phyloP scores from a whole-genome alignment of 2,329 filamentous ascomycete genomes.

The Arachnomyces sp. region DNA sequence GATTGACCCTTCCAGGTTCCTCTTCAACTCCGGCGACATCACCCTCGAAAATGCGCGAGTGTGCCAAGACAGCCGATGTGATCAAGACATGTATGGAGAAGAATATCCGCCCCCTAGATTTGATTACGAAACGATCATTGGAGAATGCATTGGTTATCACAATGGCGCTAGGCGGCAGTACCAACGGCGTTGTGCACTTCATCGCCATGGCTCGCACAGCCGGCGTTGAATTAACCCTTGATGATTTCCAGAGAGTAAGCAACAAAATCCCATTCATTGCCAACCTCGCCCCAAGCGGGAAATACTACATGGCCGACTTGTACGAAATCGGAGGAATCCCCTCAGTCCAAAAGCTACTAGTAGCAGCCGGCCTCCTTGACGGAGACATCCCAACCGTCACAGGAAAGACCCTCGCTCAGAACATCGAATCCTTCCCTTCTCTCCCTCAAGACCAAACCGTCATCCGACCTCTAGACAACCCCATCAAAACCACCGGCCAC shows the following conservation, averaged over 20 bases:
- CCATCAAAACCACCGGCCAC: constrained; percentile 80
- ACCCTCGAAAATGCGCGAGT: constrained; percentile 79
- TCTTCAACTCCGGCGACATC: constrained; percentile 74
- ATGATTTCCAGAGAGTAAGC: constrained; percentile 74
- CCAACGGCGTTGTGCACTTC: constrained; percentile 81
- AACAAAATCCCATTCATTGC: constrained; percentile 80
- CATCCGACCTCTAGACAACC: constrained; percentile 70
- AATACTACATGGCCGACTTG: constrained; percentile 80
- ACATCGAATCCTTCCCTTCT: constrained; percentile 67
- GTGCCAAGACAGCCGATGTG: constrained; percentile 67
- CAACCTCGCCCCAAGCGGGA: constrained; percentile 73
- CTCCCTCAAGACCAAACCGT: constrained; percentile 72
- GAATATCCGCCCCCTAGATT: constrained; percentile 70
- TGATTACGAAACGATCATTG: constrained; percentile 71
- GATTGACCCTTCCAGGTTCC: constrained; percentile 71
- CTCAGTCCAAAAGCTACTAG: constrained; percentile 74
- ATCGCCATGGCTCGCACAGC: constrained; percentile 85
- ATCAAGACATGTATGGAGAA: constrained; percentile 73
- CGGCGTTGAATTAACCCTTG: constrained; percentile 65
- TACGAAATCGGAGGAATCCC: constrained; percentile 80
- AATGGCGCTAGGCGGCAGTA: constrained; percentile 85
- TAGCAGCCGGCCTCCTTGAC: constrained; percentile 66
- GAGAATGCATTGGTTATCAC: constrained; percentile 85
- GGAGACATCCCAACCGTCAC: constrained; percentile 74
- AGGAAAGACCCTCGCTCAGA: constrained; percentile 73